Evolutionary conservation across 371 early-diverging fungal genomes (phyloP).

Genomic region (Mucor racemosus): DNA sequence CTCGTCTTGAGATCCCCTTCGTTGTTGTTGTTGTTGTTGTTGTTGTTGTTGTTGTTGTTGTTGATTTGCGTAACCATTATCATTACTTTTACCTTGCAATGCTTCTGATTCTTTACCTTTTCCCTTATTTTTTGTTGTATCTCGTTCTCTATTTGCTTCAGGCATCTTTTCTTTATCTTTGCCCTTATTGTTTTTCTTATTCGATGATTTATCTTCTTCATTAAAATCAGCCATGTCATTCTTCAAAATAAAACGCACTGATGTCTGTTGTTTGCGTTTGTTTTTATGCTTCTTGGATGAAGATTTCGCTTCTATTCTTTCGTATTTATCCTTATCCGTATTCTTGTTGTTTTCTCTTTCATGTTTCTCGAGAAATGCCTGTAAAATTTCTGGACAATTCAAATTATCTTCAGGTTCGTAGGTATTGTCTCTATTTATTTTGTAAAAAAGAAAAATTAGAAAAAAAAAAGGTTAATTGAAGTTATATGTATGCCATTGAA

Average conservation of each 20-base stretch:
- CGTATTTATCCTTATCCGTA: too few relatives aligned
- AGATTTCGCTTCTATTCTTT: not conserved
- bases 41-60: too few relatives aligned
- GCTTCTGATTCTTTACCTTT: too few relatives aligned
- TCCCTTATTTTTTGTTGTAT: too few relatives aligned
- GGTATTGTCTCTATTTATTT: conserved; percentile 19
- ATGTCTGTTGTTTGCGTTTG: not conserved
- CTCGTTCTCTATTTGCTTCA: too few relatives aligned
- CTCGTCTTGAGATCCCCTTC: not conserved
- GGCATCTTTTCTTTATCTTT: too few relatives aligned
- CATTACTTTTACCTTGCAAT: too few relatives aligned
- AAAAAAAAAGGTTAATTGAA: not conserved
- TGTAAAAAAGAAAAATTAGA: not conserved
- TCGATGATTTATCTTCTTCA: too few relatives aligned
- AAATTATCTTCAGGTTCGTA: conserved; percentile 36
- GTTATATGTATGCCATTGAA: not conserved
- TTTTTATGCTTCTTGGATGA: not conserved
- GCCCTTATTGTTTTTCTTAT: too few relatives aligned
- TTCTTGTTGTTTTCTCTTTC: not conserved
- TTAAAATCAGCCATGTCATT: too few relatives aligned
- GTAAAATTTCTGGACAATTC: conserved; percentile 12
- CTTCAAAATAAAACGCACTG: too few relatives aligned
- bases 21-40: too few relatives aligned
- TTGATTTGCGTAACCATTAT: not conserved
- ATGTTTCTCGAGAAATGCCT: not conserved